Base-by-base conservation (phyloP, 1,284 basidiomycete genomes). In the Gomphus bonarii region DNA sequence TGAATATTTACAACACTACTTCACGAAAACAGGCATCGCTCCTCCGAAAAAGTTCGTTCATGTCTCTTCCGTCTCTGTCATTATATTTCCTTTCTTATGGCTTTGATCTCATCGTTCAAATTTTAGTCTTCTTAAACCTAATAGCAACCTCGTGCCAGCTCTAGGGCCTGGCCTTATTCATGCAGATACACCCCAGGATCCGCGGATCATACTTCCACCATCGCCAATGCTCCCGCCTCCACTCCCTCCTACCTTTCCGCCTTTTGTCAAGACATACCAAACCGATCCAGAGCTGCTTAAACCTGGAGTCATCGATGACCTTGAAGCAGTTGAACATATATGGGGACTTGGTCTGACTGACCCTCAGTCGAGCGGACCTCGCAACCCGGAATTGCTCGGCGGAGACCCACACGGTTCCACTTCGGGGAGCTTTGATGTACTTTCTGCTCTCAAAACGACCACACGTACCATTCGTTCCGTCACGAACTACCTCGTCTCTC, bases 1-100 rank as follows among this genome's bases (percentile, higher is more conserved):
- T 61, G 87, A 91, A 65, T 86, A 91, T 67, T 76, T 93, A 52
- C 90, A 93, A 70, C 85, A 92, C 66, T 90, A 90, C 66, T 91
- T 91, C 63, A 90, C 89, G 6, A 91, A 91, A 77, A 82, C 85
- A 0, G 88, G 88, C 4, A 77, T 90, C 57, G 78, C 75, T 16
- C 78, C 85, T 28, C 84, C 84, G 73, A 79, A 77, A 68, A 80
- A 79, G 88, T 88, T 69, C 68, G 84, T 77, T 4, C 36, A 38
- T 38, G 36, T 38, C 36, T 38, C 36, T 25, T 25, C 25, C 25
- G 25, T 25, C 25, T 25, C 25, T 3, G 25, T 25, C 25, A 25
- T 40, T 40, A 50, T 55, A 54, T 55, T 51, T 62, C 55, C 47
- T 56, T 60, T 47, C 55, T 25, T 58, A 46, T 25, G 50, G 47